Base-by-base conservation (phyloP, 208 protist species). In the Wallacemonas rigidus region DNA sequence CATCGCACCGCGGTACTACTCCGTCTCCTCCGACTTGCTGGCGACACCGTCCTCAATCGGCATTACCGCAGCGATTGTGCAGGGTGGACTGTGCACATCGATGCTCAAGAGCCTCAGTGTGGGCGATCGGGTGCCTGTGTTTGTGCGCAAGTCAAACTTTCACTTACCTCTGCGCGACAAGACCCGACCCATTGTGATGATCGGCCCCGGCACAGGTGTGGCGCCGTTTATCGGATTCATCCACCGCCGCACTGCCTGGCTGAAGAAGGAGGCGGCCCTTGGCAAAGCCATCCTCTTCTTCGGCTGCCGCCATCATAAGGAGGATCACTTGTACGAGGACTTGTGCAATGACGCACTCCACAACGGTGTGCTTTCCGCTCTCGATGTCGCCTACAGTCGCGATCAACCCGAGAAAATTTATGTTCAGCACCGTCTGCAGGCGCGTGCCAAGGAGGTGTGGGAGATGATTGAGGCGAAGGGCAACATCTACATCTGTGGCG, bases 121-220 rank as follows among this genome's bases (percentile, higher is more conserved):
- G 11, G 91, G 90, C 26, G 77, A 91, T 50, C 87, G 81, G 36
- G 83, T 94, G 69, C 91, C 86, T 1, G 83, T 97, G 17, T 98
- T 98, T 87, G 88, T 98, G 60, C 92, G 95, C 67, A 94, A 95
- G 73, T 97, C 92, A 17, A 96, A 74, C 67, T 99, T 99, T 80
- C 87, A 97, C 68, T 82, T 97, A 15, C 94, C 95, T 7, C 80
- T 96, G 26, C 76, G 83, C 9, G 67, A 81, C 56, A 91, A 94
- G 80, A 85, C 85, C 6, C 90, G 83, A 2, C 90, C 95, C 38
- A 72, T 98, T 41, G 75, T 99, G 36, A 98, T 98, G 94, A 92
- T 99, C 83, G 97, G 97, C 43, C 96, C 97, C 3, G 97, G 97
- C 71, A 99, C 97, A 35, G 97, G 97, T 58, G 85, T 98, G 7